Conservation (phyloP, 306 rosid genomes). For the Cucurbita pepo region DNA sequence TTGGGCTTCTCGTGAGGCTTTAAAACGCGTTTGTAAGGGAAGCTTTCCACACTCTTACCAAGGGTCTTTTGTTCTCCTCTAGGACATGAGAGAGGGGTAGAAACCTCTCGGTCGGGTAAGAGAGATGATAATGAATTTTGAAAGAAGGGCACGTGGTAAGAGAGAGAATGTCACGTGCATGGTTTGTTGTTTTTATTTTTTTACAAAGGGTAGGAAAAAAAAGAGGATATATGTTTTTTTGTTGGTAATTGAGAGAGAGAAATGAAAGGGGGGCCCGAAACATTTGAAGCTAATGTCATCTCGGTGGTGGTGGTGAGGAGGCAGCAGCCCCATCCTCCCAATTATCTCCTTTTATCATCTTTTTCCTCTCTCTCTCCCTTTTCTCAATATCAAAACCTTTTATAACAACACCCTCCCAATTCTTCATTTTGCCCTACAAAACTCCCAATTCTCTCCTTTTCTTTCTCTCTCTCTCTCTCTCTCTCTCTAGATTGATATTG, state of each 20-base stretch:
- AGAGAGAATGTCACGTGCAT: not conserved
- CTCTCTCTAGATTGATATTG: not conserved
- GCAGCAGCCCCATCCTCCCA: slow-evolving; percentile 2
- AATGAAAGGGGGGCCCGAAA: not conserved
- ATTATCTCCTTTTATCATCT: not conserved
- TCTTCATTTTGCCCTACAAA: not conserved
- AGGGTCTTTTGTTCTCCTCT: too few relatives aligned
- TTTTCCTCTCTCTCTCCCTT: not conserved
- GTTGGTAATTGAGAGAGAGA: not conserved
- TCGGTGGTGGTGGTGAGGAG: not conserved
- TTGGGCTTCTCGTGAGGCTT: too few relatives aligned
- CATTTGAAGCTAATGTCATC: slow-evolving; percentile 4
- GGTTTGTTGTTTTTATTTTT: not conserved
- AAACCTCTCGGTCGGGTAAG: too few relatives aligned
- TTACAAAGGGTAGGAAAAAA: not conserved
- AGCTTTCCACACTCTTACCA: too few relatives aligned
- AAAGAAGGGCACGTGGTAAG: not conserved
- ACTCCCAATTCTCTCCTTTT: not conserved
- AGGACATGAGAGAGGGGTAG: too few relatives aligned
- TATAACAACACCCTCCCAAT: not conserved
- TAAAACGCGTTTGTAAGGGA: too few relatives aligned
- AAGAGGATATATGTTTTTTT: not conserved
- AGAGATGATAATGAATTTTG: not conserved
- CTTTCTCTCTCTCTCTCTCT: not conserved
- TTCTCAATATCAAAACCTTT: not conserved